Conservation (phyloP, 176 grass and related monocot genomes). For the Thalia dealbata region DNA sequence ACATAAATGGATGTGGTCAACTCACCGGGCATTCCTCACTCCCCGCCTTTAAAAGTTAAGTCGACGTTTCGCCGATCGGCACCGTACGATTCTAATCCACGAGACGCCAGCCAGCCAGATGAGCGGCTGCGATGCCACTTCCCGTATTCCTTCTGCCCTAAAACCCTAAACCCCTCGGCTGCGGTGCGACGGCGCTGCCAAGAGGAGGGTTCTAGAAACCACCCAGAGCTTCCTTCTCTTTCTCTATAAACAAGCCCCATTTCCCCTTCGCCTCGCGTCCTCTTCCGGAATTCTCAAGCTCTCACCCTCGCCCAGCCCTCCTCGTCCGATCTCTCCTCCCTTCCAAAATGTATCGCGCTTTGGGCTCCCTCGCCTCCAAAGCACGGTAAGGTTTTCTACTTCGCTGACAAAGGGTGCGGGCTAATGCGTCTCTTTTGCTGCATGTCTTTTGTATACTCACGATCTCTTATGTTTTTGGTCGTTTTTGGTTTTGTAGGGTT, state of each 20-base stretch:
- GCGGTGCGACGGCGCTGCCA: background rate
- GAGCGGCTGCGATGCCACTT: background rate
- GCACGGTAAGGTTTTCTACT: slow-evolving; percentile 33
- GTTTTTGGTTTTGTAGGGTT: slow-evolving; percentile 36
- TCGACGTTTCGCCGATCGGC: background rate
- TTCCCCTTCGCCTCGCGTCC: background rate
- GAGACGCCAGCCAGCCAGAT: background rate
- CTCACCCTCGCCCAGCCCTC: background rate
- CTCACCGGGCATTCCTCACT: too few species aligned
- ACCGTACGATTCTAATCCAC: background rate
- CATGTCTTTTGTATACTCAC: background rate
- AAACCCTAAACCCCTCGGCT: slow-evolving; percentile 1
- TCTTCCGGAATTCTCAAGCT: background rate
- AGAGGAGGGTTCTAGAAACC: background rate
- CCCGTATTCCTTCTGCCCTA: background rate
- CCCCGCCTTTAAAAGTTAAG: too few species aligned
- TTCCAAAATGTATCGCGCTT: slow-evolving; percentile 54
- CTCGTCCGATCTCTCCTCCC: background rate
- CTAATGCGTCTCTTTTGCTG: slow-evolving; percentile 12
- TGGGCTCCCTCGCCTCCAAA: slow-evolving; percentile 58
- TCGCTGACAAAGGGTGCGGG: background rate
- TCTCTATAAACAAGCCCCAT: background rate
- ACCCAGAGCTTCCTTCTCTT: background rate
- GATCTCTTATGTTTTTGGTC: slow-evolving; percentile 16
- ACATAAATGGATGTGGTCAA: too few species aligned